A percentile compares a stretch with the other conserved stretches of the same genome.
Conservation (phyloP, 176 grass and related monocot genomes). For the Ensete ventricosum region DNA sequence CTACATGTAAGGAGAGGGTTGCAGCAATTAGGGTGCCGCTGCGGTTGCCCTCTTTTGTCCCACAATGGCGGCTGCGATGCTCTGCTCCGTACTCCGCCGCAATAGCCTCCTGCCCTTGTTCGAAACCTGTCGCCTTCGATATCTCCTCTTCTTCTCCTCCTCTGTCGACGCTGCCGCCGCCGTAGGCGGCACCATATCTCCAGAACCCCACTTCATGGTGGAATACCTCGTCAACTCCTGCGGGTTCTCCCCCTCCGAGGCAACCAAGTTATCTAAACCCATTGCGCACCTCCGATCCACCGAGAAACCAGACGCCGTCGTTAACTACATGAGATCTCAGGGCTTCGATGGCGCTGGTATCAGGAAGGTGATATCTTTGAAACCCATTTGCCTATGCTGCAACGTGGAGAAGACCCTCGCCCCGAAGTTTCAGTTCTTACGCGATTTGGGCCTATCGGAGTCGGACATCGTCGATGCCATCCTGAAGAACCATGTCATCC, state of each 20-base stretch:
- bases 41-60: rapidly evolving
- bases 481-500: neutral
- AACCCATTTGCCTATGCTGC: too few species aligned
- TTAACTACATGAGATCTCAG: constrained; percentile 10
- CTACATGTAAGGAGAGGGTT: too few species aligned
- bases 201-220: constrained; percentile 23
- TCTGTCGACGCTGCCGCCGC: too few species aligned
- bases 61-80: neutral
- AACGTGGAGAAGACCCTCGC: neutral
- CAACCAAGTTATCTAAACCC: constrained; percentile 12
- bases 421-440: neutral
- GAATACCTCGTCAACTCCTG: constrained; percentile 41
- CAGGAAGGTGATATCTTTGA: too few species aligned
- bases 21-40: rapidly evolving
- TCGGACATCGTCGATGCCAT: neutral
- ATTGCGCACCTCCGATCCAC: constrained; percentile 25
- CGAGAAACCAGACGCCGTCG: constrained; percentile 7
- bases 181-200: neutral
- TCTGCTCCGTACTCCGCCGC: neutral
- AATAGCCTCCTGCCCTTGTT: neutral
- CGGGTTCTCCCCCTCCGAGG: constrained; percentile 26
- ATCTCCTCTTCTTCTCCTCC: neutral
- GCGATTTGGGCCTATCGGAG: neutral
- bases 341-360: too few species aligned
- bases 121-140: neutral